Base-by-base conservation (phyloP, 2,329 filamentous ascomycete species). In the Cercospora canescens region DNA sequence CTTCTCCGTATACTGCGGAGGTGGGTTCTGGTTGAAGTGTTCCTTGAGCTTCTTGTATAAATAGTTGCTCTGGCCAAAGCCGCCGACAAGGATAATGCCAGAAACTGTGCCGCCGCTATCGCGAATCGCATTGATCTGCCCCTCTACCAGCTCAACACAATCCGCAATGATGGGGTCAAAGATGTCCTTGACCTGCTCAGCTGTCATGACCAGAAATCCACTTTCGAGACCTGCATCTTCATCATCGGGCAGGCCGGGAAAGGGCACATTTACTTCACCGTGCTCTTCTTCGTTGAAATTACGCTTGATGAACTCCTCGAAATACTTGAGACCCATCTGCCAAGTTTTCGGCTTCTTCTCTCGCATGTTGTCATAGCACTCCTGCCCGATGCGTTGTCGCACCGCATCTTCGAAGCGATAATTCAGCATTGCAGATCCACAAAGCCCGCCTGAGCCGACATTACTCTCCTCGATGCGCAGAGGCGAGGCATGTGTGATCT, bases 221-320 rank as follows among this genome's bases (percentile, higher is more conserved):
- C 87, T 90, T 76, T 94, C 91, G 8, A 94, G 80, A 0, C 90
- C 89, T 16, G 86, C 89, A 58, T 89, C 89, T 77, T 92, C 89
- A 65, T 94, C 90, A 72, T 94, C 91, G 0, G 91, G 85, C 2
- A 93, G 79, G 1, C 91, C 91, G 1, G 91, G 91, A 70, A 94
- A 91, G 0, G 91, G 91, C 4, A 94, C 86, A 65, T 93, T 93
- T 65, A 93, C 87, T 75, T 94, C 91, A 30, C 62, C 70, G 60
- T 72, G 72, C 58, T 88, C 85, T 69, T 91, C 87, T 74, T 93
- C 91, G 55, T 92, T 90, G 75, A 94, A 94, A 74, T 93, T 93
- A 14, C 91, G 86, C 79, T 94, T 94, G 14, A 94, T 91, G 75
- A 92, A 93, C 75, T 94, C 91, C 73, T 94, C 91, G 77, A 93